These are phyloP conservation scores for Microbotryum lychnidis-dioicae DNA, from an alignment of 1,284 basidiomycete genomes.

Conservation along the genomic window DNA sequence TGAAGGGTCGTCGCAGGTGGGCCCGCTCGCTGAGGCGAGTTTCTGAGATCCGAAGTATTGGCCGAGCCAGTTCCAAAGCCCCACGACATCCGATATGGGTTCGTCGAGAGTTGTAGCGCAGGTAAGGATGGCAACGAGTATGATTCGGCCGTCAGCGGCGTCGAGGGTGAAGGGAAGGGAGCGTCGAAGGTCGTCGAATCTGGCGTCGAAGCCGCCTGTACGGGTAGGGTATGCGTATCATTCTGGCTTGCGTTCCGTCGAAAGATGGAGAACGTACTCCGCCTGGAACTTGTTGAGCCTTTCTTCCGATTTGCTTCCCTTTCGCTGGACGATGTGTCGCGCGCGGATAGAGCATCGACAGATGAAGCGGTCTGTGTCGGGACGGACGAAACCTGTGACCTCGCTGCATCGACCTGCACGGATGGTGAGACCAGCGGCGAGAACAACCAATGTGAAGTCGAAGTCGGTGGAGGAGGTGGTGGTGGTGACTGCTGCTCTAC, in stretches of 20 bases:
- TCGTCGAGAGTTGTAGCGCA: slow-evolving; percentile 14
- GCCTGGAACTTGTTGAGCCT: background rate
- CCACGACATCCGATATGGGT: slow-evolving; percentile 27
- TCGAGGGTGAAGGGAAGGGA: background rate
- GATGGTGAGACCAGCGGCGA: background rate
- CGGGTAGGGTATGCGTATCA: background rate
- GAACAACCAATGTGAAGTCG: background rate
- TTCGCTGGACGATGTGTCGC: background rate
- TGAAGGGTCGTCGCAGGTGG: too few relatives aligned
- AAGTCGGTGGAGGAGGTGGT: background rate
- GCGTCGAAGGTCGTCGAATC: too few relatives aligned
- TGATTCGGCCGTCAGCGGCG: background rate
- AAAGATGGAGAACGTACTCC: slow-evolving; percentile 3
- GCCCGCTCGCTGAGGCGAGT: background rate
- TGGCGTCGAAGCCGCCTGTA: background rate
- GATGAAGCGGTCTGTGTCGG: too few relatives aligned
- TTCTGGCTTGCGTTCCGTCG: background rate
- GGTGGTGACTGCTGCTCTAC: background rate
- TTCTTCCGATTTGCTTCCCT: background rate
- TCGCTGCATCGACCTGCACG: background rate
- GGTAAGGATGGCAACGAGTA: slow-evolving; percentile 11
- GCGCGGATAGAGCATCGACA: background rate
- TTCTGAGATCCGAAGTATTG: background rate
- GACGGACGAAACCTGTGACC: too few relatives aligned
- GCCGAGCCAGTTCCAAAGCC: background rate